phyloP scores from a whole-genome alignment of 2,329 filamentous ascomycete genomes.

The Fusarium sororula region DNA sequence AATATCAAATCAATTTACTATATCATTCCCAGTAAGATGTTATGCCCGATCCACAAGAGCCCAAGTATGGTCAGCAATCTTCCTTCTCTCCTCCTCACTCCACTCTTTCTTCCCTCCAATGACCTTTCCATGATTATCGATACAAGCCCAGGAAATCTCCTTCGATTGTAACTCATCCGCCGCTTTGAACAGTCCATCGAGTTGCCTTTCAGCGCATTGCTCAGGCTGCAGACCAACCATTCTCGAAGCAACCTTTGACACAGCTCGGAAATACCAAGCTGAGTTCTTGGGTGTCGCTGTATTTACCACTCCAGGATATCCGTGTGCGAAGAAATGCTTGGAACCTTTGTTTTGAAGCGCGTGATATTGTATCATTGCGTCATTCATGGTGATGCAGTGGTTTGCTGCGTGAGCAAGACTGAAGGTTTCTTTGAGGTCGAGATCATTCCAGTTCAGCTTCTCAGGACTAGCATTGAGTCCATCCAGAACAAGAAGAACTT shows the following conservation, averaged over 20 bases:
- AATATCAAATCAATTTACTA: neutral
- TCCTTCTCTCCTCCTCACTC: slow-evolving; percentile 41
- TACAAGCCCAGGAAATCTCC: slow-evolving; percentile 39
- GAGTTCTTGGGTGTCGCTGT: neutral
- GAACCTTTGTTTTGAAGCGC: slow-evolving; percentile 22
- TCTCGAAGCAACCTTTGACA: slow-evolving; percentile 42
- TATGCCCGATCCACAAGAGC: neutral
- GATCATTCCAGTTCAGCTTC: slow-evolving; percentile 50
- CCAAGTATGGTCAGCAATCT: slow-evolving; percentile 47
- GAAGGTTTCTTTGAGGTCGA: slow-evolving; percentile 50
- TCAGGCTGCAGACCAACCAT: slow-evolving; percentile 41
- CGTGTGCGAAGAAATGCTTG: slow-evolving; percentile 50
- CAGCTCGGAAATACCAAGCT: slow-evolving; percentile 38
- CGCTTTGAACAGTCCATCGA: slow-evolving; percentile 33
- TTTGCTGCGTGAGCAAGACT: slow-evolving; percentile 45
- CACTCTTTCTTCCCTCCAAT: slow-evolving; percentile 40
- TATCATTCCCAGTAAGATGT: too few relatives aligned
- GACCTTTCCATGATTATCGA: slow-evolving; percentile 42
- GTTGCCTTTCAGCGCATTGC: slow-evolving; percentile 41
- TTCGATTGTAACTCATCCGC: slow-evolving; percentile 23
- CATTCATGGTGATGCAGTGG: slow-evolving; percentile 52
- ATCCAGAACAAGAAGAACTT: slow-evolving; percentile 52
- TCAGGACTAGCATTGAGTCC: slow-evolving; percentile 41
- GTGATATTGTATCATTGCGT: slow-evolving; percentile 49
- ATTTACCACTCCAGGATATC: slow-evolving; percentile 51